Evolutionary conservation across 176 grass and related monocot species (phyloP), one percentile per base, ranked within the genome.

Genomic region (Aegilops bicornis): DNA sequence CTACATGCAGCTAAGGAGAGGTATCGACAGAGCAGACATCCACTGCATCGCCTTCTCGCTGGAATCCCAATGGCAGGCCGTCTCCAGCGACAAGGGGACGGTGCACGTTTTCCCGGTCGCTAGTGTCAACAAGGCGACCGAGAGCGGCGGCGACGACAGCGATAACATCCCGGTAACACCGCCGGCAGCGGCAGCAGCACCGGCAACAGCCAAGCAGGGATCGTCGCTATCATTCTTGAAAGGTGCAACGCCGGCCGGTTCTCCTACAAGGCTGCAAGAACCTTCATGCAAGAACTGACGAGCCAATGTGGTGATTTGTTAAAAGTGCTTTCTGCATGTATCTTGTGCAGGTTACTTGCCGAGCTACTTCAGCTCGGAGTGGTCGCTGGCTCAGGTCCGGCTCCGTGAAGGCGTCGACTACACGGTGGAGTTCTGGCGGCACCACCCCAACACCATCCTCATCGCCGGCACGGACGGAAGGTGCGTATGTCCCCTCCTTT

Each of bases 401-500:
- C 84, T 95, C 12, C 89, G 84, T 0, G 91, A 95, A 67, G 88
- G 84, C 22, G 45, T 83, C 2, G 89, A 90, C 40, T 98, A 89
- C 79, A 75, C 87, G 47, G 89, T 95, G 45, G 86, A 93, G 13
- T 98, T 98, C 81, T 86, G 88, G 7, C 89, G 88, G 17, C 86
- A 81, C 2, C 25, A 76, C 12, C 89, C 87, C 23, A 83, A 98
- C 56, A 87, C 69, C 24, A 39, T 95, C 13, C 87, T 98, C 39
- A 78, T 92, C 88, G 61, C 93, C 69, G 95, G 95, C 70, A 93
- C 92, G 78, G 93, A 98, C 77, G 93, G 95, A 83, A 95, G 93
- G 95, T 93, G 81, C 77, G 36, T 78, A 19, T 78, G n/a, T 9
- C 29, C 27, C 19, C 19, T 10, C 39, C 0, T 42, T 10, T 42